Conservation (phyloP, 768 basidiomycete genomes). For the Amanita pallidorosea region DNA sequence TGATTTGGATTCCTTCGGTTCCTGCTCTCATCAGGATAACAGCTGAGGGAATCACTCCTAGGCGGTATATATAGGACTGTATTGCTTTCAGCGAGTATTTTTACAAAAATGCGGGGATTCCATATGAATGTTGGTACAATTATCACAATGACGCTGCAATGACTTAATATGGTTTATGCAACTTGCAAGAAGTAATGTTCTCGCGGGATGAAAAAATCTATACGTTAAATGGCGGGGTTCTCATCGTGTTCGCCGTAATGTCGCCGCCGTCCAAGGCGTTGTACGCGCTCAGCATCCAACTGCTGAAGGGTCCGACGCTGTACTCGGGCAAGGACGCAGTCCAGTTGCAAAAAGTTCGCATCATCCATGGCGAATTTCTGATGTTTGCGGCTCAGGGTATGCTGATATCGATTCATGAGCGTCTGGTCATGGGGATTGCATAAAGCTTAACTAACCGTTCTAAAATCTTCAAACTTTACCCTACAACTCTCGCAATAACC, state of each 20-base stretch:
- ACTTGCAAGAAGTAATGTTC: not conserved
- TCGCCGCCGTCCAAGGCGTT: constrained; percentile 10
- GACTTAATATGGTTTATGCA: not conserved
- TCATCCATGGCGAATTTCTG: constrained; percentile 72
- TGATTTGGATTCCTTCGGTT: too few species aligned
- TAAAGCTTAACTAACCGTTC: constrained; percentile 39
- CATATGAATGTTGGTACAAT: not conserved
- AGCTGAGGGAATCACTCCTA: too few species aligned
- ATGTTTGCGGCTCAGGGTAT: constrained; percentile 63
- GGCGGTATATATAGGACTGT: too few species aligned
- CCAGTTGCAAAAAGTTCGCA: constrained; percentile 71
- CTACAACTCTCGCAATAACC: constrained; percentile 99
- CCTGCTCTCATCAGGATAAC: too few species aligned
- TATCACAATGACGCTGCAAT: not conserved
- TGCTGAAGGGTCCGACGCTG: constrained; percentile 29
- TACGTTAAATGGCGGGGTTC: not conserved
- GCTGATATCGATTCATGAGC: constrained; percentile 33
- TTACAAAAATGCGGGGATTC: not conserved
- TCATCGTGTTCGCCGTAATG: not conserved
- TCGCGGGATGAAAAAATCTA: not conserved
- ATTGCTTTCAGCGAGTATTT: not conserved
- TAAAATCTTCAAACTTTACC: constrained; percentile 81
- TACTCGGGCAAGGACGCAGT: constrained; percentile 60
- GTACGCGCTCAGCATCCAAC: constrained; percentile 15
- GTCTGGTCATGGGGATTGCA: not conserved